A percentile compares a stretch with the other conserved stretches of the same genome.
phyloP scores from a whole-genome alignment of 2,329 filamentous ascomycete species.

The Sclerotinia subarctica region DNA sequence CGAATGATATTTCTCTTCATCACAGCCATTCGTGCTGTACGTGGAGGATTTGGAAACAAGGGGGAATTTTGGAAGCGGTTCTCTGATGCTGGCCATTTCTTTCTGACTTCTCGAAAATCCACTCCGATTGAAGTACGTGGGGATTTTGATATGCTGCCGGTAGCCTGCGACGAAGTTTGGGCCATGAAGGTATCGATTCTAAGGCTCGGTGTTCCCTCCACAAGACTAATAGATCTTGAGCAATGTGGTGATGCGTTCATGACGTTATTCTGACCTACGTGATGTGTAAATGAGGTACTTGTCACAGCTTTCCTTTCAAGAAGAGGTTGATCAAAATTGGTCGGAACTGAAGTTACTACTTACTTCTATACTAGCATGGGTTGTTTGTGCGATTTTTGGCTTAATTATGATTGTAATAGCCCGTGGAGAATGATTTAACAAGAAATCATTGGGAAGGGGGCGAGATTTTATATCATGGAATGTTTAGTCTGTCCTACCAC shows the following conservation, averaged over 20 bases:
- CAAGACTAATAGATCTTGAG: background rate
- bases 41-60: background rate
- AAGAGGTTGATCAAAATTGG: background rate
- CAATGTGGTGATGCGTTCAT: background rate
- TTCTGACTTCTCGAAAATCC: background rate
- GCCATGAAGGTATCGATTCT: background rate
- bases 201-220: background rate
- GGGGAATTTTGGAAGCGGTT: background rate
- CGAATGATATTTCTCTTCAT: slow-evolving; percentile 4
- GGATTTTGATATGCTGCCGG: background rate
- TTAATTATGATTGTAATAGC: background rate
- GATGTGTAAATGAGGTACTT: background rate
- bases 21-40: background rate
- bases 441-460: no score
- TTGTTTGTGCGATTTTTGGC: background rate
- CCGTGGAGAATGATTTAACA: background rate
- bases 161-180: background rate
- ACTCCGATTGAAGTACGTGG: background rate
- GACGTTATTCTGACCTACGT: background rate
- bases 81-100: background rate
- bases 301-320: background rate
- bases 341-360: background rate
- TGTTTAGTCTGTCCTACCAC: background rate
- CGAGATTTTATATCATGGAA: background rate
- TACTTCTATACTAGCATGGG: background rate